A percentile compares a stretch with the other conserved stretches of the same genome.
Conservation (phyloP, 2,329 filamentous ascomycete species). For the Apiospora phragmitis region DNA sequence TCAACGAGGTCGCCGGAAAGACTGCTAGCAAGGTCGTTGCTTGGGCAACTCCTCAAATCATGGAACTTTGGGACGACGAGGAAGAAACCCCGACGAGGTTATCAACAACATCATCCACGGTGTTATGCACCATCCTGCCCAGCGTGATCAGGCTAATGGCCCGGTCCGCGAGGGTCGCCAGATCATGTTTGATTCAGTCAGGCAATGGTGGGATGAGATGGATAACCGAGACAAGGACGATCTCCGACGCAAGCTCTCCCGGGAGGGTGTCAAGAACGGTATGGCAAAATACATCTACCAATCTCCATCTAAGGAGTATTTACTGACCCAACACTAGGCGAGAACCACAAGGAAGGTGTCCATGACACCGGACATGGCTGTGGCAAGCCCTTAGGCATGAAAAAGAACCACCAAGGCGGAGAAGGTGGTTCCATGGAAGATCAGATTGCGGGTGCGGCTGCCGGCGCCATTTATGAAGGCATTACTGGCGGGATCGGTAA, state of each 20-base stretch:
- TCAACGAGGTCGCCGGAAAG: slow-evolving; percentile 87
- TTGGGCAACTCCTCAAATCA: slow-evolving; percentile 88
- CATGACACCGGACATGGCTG: slow-evolving; percentile 85
- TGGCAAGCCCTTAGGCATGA: slow-evolving; percentile 74
- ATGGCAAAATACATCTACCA: neutral
- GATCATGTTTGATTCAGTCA: slow-evolving; percentile 77
- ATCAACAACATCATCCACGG: slow-evolving; percentile 77
- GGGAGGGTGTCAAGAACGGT: slow-evolving; percentile 68
- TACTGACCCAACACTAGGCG: slow-evolving; percentile 40
- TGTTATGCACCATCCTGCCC: slow-evolving; percentile 86
- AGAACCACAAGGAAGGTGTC: slow-evolving; percentile 86
- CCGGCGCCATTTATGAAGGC: slow-evolving; percentile 58
- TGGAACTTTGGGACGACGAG: slow-evolving; percentile 84
- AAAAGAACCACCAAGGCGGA: slow-evolving; percentile 55
- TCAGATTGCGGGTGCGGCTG: slow-evolving; percentile 55
- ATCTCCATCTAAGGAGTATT: neutral
- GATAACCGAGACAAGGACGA: slow-evolving; percentile 61
- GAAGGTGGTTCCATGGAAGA: slow-evolving; percentile 52
- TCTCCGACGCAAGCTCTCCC: slow-evolving; percentile 73
- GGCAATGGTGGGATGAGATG: slow-evolving; percentile 80
- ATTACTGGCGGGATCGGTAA: slow-evolving; percentile 53
- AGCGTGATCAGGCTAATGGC: slow-evolving; percentile 68
- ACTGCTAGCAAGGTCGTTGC: slow-evolving; percentile 76
- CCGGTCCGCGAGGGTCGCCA: slow-evolving; percentile 70
- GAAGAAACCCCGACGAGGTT: slow-evolving; percentile 66